A percentile compares a stretch with the other conserved stretches of the same genome.
These are phyloP conservation scores for Penicillium herquei DNA, from an alignment of 495 filamentous ascomycete genomes.

Conservation along the genomic window DNA sequence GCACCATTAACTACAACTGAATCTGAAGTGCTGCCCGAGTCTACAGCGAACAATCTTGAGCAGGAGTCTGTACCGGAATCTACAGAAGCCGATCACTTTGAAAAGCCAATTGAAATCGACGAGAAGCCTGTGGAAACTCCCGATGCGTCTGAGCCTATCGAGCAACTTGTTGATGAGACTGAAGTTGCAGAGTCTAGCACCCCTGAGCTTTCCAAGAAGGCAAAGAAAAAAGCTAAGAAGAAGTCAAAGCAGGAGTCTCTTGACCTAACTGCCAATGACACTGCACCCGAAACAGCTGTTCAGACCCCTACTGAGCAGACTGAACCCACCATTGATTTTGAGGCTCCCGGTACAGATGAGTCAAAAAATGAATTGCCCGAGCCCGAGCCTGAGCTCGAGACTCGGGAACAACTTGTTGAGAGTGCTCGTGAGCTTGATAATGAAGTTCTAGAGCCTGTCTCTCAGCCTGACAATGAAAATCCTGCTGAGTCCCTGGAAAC, in stretches of 20 bases:
- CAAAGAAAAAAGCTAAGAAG: conserved; percentile 44
- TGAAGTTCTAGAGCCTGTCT: background rate
- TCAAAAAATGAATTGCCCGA: background rate
- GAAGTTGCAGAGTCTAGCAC: conserved; percentile 2
- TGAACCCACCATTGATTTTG: background rate
- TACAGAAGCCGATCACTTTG: background rate
- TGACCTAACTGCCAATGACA: conserved; percentile 3
- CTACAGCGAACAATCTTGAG: background rate
- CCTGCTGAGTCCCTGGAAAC: background rate
- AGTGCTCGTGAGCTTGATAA: background rate
- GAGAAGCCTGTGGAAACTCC: background rate
- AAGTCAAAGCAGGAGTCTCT: conserved; percentile 17
- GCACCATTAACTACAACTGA: background rate
- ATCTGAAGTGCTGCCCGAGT: background rate
- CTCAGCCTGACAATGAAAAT: background rate
- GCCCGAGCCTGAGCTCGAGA: conserved; percentile 2
- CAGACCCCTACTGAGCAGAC: background rate
- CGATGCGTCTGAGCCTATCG: background rate
- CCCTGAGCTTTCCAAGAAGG: conserved; percentile 39
- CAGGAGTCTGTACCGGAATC: background rate
- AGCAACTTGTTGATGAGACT: conserved; percentile 3
- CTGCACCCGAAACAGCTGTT: background rate
- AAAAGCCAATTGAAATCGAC: background rate
- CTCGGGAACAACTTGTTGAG: background rate
- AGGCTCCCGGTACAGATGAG: background rate